Evolutionary conservation across 768 basidiomycete genomes (phyloP).

Genomic region (Suillus hirtellus): DNA sequence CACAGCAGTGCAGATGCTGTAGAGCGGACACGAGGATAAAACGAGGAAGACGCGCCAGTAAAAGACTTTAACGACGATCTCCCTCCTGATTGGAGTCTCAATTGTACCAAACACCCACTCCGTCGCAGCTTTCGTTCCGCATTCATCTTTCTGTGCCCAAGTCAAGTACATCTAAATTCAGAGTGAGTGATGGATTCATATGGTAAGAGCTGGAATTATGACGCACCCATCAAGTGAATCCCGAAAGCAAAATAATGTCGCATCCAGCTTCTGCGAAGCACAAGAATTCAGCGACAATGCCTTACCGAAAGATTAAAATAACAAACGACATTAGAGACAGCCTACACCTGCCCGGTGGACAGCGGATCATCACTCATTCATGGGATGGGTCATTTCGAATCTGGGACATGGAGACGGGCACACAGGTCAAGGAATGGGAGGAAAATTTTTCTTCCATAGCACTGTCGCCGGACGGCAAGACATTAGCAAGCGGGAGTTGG

Average conservation of each 20-base stretch:
- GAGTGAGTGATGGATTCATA: background rate
- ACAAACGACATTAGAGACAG: too few relatives aligned
- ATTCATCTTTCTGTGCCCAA: background rate
- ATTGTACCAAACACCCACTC: too few relatives aligned
- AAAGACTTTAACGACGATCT: background rate
- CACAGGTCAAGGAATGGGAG: background rate
- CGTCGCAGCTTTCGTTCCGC: too few relatives aligned
- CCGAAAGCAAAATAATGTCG: background rate
- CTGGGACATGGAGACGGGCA: background rate
- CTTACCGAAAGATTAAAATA: background rate
- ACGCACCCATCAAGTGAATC: background rate
- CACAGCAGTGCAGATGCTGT: background rate
- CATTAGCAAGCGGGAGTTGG: background rate
- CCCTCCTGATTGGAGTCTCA: too few relatives aligned
- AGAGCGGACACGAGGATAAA: too few relatives aligned
- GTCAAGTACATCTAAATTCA: background rate
- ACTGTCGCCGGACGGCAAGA: background rate
- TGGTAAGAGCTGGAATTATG: background rate
- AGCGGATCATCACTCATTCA: background rate
- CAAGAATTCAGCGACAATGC: background rate
- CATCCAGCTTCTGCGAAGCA: background rate
- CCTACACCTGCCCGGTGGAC: background rate
- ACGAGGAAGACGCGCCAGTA: too few relatives aligned
- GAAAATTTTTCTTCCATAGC: background rate
- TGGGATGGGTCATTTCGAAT: background rate